Base-by-base conservation (phyloP, 192 early-diverging fungal genomes). In the Fimicolochytrium jonesii region DNA sequence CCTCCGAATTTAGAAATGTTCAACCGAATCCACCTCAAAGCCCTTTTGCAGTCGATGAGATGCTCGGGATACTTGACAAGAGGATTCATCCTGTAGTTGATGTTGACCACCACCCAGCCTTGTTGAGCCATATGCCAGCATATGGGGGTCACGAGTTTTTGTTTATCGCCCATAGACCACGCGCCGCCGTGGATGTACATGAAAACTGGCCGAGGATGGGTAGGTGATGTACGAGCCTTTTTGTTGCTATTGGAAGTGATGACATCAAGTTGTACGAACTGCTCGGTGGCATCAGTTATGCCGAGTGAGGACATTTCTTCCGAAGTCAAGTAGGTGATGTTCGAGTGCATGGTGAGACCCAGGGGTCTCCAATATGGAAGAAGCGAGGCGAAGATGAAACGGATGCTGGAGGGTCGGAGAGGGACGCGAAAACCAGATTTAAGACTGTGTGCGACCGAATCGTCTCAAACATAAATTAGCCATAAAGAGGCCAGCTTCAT, bases 101-200 rank as follows among this genome's bases (percentile, higher is more conserved):
- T 70, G 28, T 80, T 77, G 36, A 50, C 26, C 5, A 50, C 48
- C 23, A 50, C 73, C 67, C 59, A 76, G 61, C 15, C 71, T 28
- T 34, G 60, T 52, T 32, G 61, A 28, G 69, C 68, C 64, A 70
- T 69, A 33, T 71, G 62, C 50, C 53, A 71, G 61, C 69, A 71
- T 49, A 63, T 47, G 33, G 70, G 71, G 6, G n/a, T 55, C 0
- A 33, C 32, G 4, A 41, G 31, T 64, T 45, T 23, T 54, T 74
- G 61, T 61, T 89, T 87, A 51, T 76, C 71, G 15, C 84, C 85
- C 18, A 68, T 49, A 15, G 66, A 63, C 86, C 86, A 89, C n/a
- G 76, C 79, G 18, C 86, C 86, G 34, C 87, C 87, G 69, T 87
- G 86, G 28, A 83, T 71, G 60, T 84, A 83, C 44, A 87, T 39